Conservation (phyloP, 768 basidiomycete species). For the Serendipita sp. region DNA sequence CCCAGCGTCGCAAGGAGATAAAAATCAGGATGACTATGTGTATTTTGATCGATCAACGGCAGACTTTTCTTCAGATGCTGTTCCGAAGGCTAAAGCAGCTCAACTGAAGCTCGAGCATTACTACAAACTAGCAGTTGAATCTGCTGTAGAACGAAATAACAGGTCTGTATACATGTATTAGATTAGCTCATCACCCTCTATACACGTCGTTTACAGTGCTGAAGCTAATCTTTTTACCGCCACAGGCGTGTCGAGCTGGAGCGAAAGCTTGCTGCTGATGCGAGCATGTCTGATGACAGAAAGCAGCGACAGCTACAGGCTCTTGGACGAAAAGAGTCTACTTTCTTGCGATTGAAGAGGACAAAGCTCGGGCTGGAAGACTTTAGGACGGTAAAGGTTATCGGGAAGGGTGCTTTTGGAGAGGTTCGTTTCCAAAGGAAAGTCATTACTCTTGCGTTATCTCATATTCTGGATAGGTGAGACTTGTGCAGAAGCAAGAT, state of each 20-base stretch:
- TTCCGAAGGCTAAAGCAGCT: slow-evolving; percentile 73
- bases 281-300: slow-evolving; percentile 60
- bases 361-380: slow-evolving; percentile 84
- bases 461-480: slow-evolving; percentile 32
- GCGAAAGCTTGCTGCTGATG: slow-evolving; percentile 54
- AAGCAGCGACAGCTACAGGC: slow-evolving; percentile 71
- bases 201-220: background rate
- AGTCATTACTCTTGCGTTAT: background rate
- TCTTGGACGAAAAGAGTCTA: slow-evolving; percentile 75
- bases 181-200: too few relatives aligned
- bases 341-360: slow-evolving; percentile 70
- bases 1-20: background rate
- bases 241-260: slow-evolving; percentile 76
- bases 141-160: slow-evolving; percentile 83
- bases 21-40: slow-evolving; percentile 53
- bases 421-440: slow-evolving; percentile 38
- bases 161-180: slow-evolving; percentile 32
- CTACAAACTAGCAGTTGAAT: slow-evolving; percentile 92
- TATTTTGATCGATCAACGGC: slow-evolving; percentile 73
- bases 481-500: slow-evolving; percentile 89
- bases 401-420: slow-evolving; percentile 97
- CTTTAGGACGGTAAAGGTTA: slow-evolving; percentile 95
- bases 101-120: slow-evolving; percentile 93
- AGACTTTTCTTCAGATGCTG: slow-evolving; percentile 63
- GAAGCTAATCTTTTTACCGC: background rate